These are phyloP conservation scores for Phytophthora pluvialis DNA, from an alignment of 352 stramenopile genomes.

Conservation along the genomic window DNA sequence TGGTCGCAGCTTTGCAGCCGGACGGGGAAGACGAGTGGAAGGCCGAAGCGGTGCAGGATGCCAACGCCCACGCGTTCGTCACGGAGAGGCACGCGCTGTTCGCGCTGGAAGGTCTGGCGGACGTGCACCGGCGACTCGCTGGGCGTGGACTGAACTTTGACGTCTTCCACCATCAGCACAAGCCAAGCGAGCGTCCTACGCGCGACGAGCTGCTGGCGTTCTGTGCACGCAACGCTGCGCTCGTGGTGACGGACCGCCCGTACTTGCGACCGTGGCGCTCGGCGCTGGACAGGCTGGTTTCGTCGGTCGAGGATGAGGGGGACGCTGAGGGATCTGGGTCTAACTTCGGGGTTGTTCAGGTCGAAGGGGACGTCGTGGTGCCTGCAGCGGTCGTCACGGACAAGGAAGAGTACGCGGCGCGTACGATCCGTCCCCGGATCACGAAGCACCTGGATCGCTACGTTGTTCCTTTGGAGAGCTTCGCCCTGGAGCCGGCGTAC, in stretches of 20 bases:
- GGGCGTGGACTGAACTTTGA: constrained; percentile 63
- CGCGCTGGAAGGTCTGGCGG: constrained; percentile 68
- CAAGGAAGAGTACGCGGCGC: constrained; percentile 97
- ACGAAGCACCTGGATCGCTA: constrained; percentile 91
- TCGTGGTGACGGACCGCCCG: constrained; percentile 81
- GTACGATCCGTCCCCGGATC: constrained; percentile 98
- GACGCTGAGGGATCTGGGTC: constrained; percentile 9
- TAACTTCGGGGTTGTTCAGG: constrained; percentile 86
- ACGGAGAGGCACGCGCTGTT: constrained; percentile 82
- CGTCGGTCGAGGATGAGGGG: constrained; percentile 37
- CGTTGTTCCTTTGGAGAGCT: constrained; percentile 63
- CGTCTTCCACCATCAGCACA: constrained; percentile 64
- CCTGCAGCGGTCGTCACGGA: constrained; percentile 90
- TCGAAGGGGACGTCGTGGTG: constrained; percentile 98
- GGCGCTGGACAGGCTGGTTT: constrained; percentile 53
- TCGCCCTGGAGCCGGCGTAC: constrained; percentile 34
- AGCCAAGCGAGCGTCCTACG: constrained; percentile 10
- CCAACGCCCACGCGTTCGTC: constrained; percentile 65
- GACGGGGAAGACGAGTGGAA: constrained; percentile 38
- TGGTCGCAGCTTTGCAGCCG: constrained; percentile 22
- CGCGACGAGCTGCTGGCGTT: constrained; percentile 50
- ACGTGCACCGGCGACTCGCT: constrained; percentile 49
- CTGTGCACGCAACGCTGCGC: constrained; percentile 55
- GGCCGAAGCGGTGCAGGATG: constrained; percentile 45
- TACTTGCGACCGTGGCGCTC: constrained; percentile 70